Conservation (phyloP, 805 yeast genomes). For the Suhomyces vadensis region DNA sequence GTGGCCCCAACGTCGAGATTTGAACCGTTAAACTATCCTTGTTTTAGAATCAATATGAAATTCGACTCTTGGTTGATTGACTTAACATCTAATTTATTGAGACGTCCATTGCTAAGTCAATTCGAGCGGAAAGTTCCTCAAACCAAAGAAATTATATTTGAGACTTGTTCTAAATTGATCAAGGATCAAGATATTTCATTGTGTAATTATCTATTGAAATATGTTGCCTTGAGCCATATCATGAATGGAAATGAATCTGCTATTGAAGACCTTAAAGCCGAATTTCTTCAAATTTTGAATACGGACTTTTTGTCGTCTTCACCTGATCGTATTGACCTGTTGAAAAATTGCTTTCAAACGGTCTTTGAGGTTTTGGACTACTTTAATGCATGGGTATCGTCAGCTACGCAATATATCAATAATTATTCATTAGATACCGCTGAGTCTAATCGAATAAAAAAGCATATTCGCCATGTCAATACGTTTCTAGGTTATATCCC, state of each 20-base stretch:
- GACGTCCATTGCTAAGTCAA: conserved; percentile 30
- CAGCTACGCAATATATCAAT: conserved; percentile 34
- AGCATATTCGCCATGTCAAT: conserved; percentile 37
- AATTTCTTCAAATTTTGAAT: conserved; percentile 60
- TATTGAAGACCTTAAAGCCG: conserved; percentile 51
- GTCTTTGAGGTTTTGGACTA: conserved; percentile 82
- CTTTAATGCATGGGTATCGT: conserved; percentile 71
- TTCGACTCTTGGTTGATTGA: conserved; percentile 72
- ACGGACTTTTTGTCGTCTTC: conserved; percentile 41
- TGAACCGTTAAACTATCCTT: conserved; percentile 58
- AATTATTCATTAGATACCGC: conserved; percentile 19
- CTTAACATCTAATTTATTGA: conserved; percentile 66
- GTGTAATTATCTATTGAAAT: conserved; percentile 74
- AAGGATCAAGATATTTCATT: conserved; percentile 70
- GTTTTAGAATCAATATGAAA: conserved; percentile 54
- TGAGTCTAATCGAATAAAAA: conserved; percentile 25
- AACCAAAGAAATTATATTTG: conserved; percentile 46
- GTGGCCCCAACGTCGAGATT: conserved; percentile 55
- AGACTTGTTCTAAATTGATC: conserved; percentile 62
- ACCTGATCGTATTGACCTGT: conserved; percentile 55
- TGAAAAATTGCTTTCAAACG: conserved; percentile 67
- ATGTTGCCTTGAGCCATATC: conserved; percentile 65
- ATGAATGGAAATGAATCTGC: conserved; percentile 44
- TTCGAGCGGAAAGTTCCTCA: conserved; percentile 15
- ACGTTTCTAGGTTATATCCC: conserved; percentile 58